These are phyloP conservation scores for Pelargonium nanum DNA, from an alignment of 345 rosid species.

Conservation along the genomic window DNA sequence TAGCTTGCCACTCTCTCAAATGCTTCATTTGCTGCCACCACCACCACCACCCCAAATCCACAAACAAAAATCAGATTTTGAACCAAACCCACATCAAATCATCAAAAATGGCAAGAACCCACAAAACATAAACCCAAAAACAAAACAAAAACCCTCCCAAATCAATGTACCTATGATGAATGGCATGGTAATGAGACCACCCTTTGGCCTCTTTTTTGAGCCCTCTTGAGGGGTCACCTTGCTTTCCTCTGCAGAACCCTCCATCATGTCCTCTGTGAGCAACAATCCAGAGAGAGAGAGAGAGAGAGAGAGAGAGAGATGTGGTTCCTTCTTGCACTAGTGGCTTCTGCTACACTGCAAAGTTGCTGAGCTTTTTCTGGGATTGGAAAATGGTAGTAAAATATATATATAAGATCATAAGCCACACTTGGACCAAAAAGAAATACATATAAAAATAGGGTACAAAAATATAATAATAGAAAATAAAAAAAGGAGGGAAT, in stretches of 20 bases:
- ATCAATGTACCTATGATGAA: slow-evolving; percentile 49
- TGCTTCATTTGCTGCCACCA: slow-evolving; percentile 54
- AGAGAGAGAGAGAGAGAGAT: background rate
- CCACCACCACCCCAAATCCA: no score
- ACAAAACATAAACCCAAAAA: background rate
- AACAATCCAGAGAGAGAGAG: no score
- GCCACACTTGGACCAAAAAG: background rate
- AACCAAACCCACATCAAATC: background rate
- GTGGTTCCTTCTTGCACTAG: background rate
- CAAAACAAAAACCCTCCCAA: background rate
- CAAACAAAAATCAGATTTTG: background rate
- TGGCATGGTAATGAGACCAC: slow-evolving; percentile 68
- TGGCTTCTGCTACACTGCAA: background rate
- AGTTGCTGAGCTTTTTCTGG: background rate
- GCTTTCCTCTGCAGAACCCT: background rate
- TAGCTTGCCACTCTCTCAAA: slow-evolving; percentile 78
- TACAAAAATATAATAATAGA: background rate
- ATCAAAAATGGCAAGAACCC: background rate
- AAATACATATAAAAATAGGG: no score
- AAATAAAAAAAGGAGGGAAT: background rate
- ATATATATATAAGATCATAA: no score
- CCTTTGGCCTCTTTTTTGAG: slow-evolving; percentile 20
- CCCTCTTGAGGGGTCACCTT: background rate
- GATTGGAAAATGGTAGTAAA: background rate
- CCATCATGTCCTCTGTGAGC: background rate